Evolutionary conservation across 305 asterid species (phyloP), one percentile per base, ranked within the genome.

Genomic region (Fraxinus albicans): DNA sequence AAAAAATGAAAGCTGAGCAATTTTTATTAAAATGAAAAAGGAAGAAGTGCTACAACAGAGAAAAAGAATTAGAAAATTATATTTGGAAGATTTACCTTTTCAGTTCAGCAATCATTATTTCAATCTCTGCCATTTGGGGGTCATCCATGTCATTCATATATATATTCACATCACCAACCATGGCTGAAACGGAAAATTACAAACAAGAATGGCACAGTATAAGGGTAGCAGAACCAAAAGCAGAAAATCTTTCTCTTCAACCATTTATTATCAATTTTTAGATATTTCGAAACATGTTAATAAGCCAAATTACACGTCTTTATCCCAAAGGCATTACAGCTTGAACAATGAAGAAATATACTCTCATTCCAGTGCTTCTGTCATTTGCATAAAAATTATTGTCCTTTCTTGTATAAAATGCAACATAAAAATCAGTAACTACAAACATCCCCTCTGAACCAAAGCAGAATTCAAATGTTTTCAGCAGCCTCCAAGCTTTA

Each of bases 131-230:
- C 81, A 87, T 82, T 65, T 88, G 91, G 76, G 92, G 82, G 87
- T 96, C 97, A 77, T 96, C 97, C 86, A 84, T 73, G 84, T 94
- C 99, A 90, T 93, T 94, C 96, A 95, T 83, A 81, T 94, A 95
- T 88, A 95, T 89, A 86, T 95, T 95, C 77, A 95, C 97, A 85
- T 95, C 99, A 81, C 99, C 99, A 84, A 93, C 92, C 98, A 95
- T 95, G 77, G 98, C 99, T 94, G 95, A 50, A 83, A 86, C 84
- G 33, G 73, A 83, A 33, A 36, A 84, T 33, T 50, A 74, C 38
- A 77, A 67, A 31, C 85, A 76, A 81, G 86, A 73, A 60, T 19
- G 72, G 8, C 13, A 81, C 63, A 63, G 8, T 50, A 73, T 21
- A 25, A 82, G 69, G 50, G 5, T 15, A 78, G 35, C n/a, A 17